These are phyloP conservation scores for Pouteria campechiana DNA, from an alignment of 179 eudicot genomes.

Conservation along the genomic window DNA sequence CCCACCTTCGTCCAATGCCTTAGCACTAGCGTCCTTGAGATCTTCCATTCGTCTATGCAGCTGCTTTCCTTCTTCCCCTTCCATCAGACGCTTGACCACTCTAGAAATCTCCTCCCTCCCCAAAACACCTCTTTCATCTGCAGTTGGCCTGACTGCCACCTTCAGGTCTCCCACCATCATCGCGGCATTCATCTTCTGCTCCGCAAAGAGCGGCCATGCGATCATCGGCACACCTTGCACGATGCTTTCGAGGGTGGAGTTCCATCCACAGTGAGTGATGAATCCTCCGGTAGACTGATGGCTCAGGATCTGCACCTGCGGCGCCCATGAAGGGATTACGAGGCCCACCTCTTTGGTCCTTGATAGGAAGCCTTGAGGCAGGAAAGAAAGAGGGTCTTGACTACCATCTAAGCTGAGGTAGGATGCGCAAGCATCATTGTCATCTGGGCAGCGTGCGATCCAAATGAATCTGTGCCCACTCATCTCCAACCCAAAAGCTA, in stretches of 20 bases:
- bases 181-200: conserved; percentile 6
- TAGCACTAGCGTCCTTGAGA: conserved; percentile 15
- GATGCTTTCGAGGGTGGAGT: conserved; percentile 20
- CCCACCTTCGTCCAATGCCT: conserved; percentile 14
- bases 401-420: conserved; percentile 6
- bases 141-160: neutral
- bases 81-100: conserved; percentile 5
- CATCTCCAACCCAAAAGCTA: conserved; percentile 24
- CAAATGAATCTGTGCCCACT: conserved; percentile 27
- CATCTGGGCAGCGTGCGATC: conserved; percentile 18
- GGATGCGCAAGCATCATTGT: neutral
- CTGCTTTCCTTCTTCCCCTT: conserved; percentile 4
- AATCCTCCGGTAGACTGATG: conserved; percentile 23
- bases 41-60: conserved; percentile 12
- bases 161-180: conserved; percentile 1
- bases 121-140: neutral
- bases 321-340: conserved; percentile 18
- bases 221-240: conserved; percentile 6
- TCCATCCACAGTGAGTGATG: conserved; percentile 33
- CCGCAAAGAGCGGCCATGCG: conserved; percentile 7
- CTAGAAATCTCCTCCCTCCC: conserved; percentile 2
- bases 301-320: conserved; percentile 16
- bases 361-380: conserved; percentile 24
- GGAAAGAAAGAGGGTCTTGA: conserved; percentile 10
- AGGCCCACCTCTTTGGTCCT: conserved; percentile 14